Base-by-base conservation (phyloP, 345 rosid species). In the Sisymbrium altissimum region DNA sequence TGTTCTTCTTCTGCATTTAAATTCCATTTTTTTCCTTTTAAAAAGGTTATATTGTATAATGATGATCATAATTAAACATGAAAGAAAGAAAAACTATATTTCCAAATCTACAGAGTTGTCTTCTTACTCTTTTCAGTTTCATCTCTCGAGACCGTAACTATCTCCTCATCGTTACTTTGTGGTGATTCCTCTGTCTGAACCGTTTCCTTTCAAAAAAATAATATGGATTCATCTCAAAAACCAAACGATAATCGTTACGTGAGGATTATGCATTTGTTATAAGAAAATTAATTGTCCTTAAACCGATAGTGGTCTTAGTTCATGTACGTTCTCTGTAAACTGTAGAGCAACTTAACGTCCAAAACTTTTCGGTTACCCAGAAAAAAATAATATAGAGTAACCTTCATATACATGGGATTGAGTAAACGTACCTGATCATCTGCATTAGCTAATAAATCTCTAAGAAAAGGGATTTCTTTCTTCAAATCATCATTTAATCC, bases 401-500 rank as follows among this genome's bases (percentile, higher is more conserved):
- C 40, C 3, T 36, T 36, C 14, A 7, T 15, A 13, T 43, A 19
- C 3, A 32, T 25, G 18, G 19, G 39, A 1, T 43, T 72, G 66
- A 52, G 63, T 46, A 72, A 65, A 54, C 35, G 8, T 66, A 89
- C 96, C 96, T 89, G 83, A 54, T 60, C 29, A 75, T 77, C 81
- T 67, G 73, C 60, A 39, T 84, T 84, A 40, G 59, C 81, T 75
- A 91, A 66, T 62, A 86, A 73, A 40, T 90, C 89, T 25, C 61
- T 64, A 49, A 83, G 74, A 75, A 85, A 87, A 17, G 91, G 87
- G 43, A 89, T 75, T 81, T 86, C 90, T 50, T 79, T 78, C 67
- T 70, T 83, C 68, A 91, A 63, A 33, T 91, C 93, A 41, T 62
- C 78, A 56, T 81, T 86, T 80, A 86, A 58, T 19, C 69, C 84